Evolutionary conservation across 1,284 basidiomycete species (phyloP).

Genomic region (Apiotrichum porosum): DNA sequence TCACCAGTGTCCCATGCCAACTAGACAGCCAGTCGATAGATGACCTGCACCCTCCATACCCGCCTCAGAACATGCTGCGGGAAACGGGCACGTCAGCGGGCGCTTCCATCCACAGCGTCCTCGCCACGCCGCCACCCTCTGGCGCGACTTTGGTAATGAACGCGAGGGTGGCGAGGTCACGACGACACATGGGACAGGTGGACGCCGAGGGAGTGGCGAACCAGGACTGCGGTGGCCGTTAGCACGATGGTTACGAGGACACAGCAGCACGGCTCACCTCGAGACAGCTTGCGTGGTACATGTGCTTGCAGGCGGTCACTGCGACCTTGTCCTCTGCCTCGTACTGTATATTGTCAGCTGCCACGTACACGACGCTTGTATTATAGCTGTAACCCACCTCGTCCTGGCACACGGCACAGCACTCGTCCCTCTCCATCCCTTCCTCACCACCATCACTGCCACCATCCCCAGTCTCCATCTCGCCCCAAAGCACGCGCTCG

Average conservation of each 20-base stretch:
- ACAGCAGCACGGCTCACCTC: constrained; percentile 21
- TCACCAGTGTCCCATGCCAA: too few relatives aligned
- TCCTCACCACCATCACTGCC: too few relatives aligned
- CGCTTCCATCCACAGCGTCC: constrained; percentile 5
- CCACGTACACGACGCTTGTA: constrained; percentile 6
- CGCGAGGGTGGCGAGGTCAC: constrained; percentile 33
- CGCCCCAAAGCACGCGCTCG: neutral
- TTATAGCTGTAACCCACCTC: constrained; percentile 15
- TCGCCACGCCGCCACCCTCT: constrained; percentile 1
- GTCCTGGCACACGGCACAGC: constrained; percentile 28
- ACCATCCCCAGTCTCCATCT: too few relatives aligned
- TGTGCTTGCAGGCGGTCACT: constrained; percentile 41
- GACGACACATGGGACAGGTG: constrained; percentile 42
- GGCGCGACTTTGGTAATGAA: neutral
- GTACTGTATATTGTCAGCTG: constrained; percentile 26
- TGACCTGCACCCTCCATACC: too few relatives aligned
- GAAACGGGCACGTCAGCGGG: neutral
- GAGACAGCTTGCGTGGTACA: constrained; percentile 39
- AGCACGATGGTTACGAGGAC: neutral
- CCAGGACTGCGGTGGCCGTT: constrained; percentile 28
- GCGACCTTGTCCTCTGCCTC: constrained; percentile 17
- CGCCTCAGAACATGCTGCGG: neutral
- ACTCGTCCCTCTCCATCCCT: constrained; percentile 28
- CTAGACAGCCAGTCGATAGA: too few relatives aligned
- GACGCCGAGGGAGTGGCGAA: constrained; percentile 28